These are phyloP conservation scores for Kandelia obovata DNA, from an alignment of 345 rosid genomes.

Conservation along the genomic window DNA sequence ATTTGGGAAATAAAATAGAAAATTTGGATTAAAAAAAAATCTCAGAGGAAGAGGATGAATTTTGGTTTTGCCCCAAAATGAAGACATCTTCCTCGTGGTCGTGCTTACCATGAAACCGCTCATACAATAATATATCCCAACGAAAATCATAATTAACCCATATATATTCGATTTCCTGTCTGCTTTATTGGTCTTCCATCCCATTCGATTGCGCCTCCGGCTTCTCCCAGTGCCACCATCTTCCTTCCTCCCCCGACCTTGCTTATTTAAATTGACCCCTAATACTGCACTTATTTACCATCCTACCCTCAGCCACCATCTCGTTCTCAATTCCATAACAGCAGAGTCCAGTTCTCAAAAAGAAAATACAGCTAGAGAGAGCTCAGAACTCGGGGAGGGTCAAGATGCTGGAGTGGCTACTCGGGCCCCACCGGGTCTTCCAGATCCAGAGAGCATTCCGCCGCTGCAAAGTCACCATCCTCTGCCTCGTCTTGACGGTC, in stretches of 20 bases:
- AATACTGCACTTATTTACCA: neutral
- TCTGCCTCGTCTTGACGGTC: constrained; percentile 63
- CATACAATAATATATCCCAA: too few relatives aligned
- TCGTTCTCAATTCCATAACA: too few relatives aligned
- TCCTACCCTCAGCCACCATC: neutral
- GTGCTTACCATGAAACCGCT: too few relatives aligned
- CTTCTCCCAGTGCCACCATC: neutral
- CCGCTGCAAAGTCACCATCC: constrained; percentile 53
- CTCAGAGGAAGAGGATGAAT: too few relatives aligned
- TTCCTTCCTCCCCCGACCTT: neutral
- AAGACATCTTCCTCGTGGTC: too few relatives aligned
- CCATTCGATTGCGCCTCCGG: neutral
- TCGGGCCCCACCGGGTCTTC: constrained; percentile 49
- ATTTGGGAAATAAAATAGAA: too few relatives aligned
- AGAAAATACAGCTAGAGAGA: too few relatives aligned
- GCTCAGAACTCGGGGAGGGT: neutral
- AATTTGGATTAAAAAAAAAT: too few relatives aligned
- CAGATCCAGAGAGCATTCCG: constrained; percentile 53
- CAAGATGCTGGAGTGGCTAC: constrained; percentile 34
- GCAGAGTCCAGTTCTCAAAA: too few relatives aligned
- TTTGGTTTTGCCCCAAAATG: too few relatives aligned
- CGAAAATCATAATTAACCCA: too few relatives aligned
- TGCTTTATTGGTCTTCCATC: neutral
- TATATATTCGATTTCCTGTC: neutral
- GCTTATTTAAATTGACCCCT: neutral